These are phyloP conservation scores for Cordyceps cateniannulata DNA, from an alignment of 2,329 filamentous ascomycete species.

Conservation along the genomic window DNA sequence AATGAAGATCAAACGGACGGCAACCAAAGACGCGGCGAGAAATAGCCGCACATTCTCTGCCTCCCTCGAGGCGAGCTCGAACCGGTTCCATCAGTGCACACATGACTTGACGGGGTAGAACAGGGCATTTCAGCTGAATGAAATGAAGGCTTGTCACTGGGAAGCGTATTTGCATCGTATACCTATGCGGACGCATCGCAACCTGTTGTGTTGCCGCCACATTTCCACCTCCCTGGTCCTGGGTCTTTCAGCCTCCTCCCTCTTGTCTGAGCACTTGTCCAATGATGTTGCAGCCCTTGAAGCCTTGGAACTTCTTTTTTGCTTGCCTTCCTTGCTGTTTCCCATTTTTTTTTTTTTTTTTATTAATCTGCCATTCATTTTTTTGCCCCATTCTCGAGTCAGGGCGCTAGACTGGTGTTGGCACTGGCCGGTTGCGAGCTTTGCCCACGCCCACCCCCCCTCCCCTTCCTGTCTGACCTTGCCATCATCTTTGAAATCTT, in stretches of 20 bases:
- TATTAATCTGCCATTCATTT: not conserved
- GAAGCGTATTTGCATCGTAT: not conserved
- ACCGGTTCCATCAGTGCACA: not conserved
- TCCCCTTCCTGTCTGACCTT: not conserved
- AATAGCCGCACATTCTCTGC: too few relatives aligned
- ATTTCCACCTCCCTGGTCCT: slow-evolving; percentile 2
- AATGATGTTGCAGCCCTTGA: not conserved
- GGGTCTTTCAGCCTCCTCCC: not conserved
- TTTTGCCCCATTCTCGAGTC: slow-evolving; percentile 11
- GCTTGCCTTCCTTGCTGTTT: not conserved
- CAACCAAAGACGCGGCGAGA: too few relatives aligned
- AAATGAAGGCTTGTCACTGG: not conserved
- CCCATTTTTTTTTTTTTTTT: not conserved
- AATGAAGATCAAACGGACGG: too few relatives aligned
- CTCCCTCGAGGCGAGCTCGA: too few relatives aligned
- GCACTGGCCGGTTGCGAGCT: not conserved
- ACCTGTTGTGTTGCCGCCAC: not conserved
- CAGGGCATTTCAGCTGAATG: not conserved
- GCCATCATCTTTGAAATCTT: not conserved
- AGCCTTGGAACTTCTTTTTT: not conserved
- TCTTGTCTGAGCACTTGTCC: not conserved
- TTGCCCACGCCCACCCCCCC: not conserved
- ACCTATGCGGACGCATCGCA: not conserved
- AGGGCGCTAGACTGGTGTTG: slow-evolving; percentile 9
- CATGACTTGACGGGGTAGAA: not conserved